These are phyloP conservation scores for Polysphondylium violaceum DNA, from an alignment of 78 protist species.

Conservation along the genomic window DNA sequence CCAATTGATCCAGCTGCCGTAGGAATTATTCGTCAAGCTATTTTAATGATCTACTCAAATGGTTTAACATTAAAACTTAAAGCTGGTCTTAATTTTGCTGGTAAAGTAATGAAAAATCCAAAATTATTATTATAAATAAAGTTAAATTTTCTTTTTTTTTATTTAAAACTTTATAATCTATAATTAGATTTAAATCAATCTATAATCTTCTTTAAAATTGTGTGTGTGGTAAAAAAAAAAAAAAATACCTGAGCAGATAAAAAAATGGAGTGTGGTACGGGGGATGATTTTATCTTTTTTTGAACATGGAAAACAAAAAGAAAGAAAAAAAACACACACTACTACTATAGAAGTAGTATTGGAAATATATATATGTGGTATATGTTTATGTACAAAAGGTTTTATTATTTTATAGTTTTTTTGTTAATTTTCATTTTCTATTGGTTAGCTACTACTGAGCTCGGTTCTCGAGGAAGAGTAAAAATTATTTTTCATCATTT, in stretches of 20 bases:
- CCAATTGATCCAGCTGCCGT: conserved; percentile 78
- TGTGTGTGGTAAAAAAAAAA: too few relatives aligned
- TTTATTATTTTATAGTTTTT: too few relatives aligned
- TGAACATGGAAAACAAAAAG: neutral
- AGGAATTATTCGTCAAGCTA: conserved; percentile 74
- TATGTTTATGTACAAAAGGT: neutral
- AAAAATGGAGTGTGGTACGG: too few relatives aligned
- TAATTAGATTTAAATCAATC: neutral
- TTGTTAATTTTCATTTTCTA: neutral
- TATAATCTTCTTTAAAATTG: neutral
- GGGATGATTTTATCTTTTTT: too few relatives aligned
- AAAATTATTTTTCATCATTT: conserved; percentile 18
- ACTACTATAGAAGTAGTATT: neutral
- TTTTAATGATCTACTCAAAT: conserved; percentile 60
- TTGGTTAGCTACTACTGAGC: neutral
- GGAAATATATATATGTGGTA: too few relatives aligned
- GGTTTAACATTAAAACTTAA: conserved; percentile 21
- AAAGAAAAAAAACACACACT: neutral
- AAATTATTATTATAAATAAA: conserved; percentile 40
- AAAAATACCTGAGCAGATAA: too few relatives aligned
- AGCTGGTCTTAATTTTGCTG: conserved; percentile 38
- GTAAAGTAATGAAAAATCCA: conserved; percentile 64
- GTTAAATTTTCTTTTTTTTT: neutral
- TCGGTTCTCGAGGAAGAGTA: too few relatives aligned
- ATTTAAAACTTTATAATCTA: neutral